These are phyloP conservation scores for Heliamphora pulchella DNA, from an alignment of 179 eudicot species.

Conservation along the genomic window DNA sequence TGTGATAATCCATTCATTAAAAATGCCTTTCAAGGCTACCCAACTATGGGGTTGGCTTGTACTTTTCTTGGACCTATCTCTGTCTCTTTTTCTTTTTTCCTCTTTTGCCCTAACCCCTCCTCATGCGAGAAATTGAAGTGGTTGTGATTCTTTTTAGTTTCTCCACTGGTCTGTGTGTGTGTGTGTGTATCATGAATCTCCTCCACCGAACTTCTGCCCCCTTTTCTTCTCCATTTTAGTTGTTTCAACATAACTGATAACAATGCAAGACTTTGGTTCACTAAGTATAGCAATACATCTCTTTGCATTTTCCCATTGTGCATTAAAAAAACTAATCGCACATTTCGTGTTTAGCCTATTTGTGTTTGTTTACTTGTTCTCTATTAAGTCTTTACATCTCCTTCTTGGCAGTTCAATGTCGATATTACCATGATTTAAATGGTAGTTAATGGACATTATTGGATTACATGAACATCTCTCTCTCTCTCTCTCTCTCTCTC, in stretches of 20 bases:
- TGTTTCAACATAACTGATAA: background rate
- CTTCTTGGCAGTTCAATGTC: background rate
- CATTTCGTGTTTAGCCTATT: background rate
- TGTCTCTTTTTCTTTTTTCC: too few relatives aligned
- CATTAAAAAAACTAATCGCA: background rate
- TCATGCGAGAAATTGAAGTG: too few relatives aligned
- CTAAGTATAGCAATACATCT: background rate
- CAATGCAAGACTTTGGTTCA: background rate
- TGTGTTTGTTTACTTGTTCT: background rate
- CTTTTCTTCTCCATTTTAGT: background rate
- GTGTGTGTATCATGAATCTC: too few relatives aligned
- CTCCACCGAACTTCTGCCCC: background rate
- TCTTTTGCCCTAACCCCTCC: background rate
- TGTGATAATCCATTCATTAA: background rate
- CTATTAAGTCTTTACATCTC: background rate
- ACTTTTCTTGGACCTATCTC: background rate
- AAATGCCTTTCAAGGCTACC: background rate
- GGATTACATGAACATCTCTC: background rate
- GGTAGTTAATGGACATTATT: background rate
- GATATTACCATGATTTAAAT: background rate
- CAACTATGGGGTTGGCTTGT: conserved; percentile 4
- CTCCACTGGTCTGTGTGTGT: too few relatives aligned
- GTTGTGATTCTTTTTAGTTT: too few relatives aligned
- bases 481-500: conserved; percentile 7
- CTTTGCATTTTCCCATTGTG: background rate